Evolutionary conservation across 2,329 filamentous ascomycete genomes (phyloP).

Genomic region (Penicillium sp.): DNA sequence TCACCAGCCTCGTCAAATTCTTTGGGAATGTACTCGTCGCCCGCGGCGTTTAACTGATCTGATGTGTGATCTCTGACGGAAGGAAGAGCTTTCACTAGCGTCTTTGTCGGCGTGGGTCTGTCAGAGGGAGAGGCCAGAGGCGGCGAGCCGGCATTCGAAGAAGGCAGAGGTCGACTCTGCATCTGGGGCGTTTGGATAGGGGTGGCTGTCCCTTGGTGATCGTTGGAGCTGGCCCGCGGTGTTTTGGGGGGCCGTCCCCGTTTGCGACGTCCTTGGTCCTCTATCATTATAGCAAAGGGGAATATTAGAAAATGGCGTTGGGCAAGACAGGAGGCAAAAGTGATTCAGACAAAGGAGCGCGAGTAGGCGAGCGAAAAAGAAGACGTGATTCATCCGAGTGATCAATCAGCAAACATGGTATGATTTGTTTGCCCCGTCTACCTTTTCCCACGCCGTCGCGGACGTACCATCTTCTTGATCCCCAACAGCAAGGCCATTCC

Average conservation of each 20-base stretch:
- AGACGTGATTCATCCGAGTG: slow-evolving; percentile 16
- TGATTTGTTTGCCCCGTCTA: background rate
- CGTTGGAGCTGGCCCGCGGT: slow-evolving; percentile 32
- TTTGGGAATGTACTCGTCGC: slow-evolving; percentile 90
- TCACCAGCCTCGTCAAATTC: slow-evolving; percentile 91
- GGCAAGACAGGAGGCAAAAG: slow-evolving; percentile 22
- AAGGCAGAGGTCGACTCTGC: slow-evolving; percentile 33
- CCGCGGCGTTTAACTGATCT: slow-evolving; percentile 80
- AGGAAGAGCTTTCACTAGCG: slow-evolving; percentile 86
- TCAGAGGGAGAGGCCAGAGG: slow-evolving; percentile 57
- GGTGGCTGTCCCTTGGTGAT: slow-evolving; percentile 27
- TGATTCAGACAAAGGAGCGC: slow-evolving; percentile 32
- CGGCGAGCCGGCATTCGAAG: slow-evolving; percentile 42
- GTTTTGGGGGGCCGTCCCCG: slow-evolving; percentile 47
- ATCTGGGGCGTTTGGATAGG: slow-evolving; percentile 38
- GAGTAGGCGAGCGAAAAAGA: slow-evolving; percentile 21
- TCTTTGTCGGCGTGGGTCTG: slow-evolving; percentile 71
- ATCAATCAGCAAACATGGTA: background rate
- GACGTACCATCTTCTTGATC: slow-evolving; percentile 71
- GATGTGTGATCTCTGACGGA: slow-evolving; percentile 97
- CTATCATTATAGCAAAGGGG: slow-evolving; percentile 15
- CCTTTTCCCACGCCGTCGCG: slow-evolving; percentile 14
- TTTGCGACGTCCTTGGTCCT: slow-evolving; percentile 44
- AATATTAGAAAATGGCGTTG: slow-evolving; percentile 13
- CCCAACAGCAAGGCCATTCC: slow-evolving; percentile 51